Evolutionary conservation across 2,329 filamentous ascomycete species (phyloP).

Genomic region (Trichoderma sp.): DNA sequence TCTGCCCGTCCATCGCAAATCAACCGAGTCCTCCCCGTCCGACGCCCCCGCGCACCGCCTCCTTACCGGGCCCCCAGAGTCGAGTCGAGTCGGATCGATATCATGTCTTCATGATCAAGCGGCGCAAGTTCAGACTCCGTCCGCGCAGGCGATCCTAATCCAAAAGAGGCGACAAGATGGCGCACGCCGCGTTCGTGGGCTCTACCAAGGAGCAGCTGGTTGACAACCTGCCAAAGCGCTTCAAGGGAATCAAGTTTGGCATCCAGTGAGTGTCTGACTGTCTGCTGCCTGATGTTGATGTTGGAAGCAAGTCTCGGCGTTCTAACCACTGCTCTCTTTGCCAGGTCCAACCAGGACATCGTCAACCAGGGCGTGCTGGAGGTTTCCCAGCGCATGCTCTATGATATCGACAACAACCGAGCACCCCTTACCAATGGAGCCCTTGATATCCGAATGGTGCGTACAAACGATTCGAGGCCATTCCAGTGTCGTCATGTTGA

Average conservation of each 20-base stretch:
- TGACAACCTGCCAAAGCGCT: slow-evolving; percentile 85
- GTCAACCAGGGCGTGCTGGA: slow-evolving; percentile 94
- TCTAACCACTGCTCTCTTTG: not conserved
- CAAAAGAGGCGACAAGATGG: slow-evolving; percentile 26
- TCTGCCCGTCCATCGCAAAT: not conserved
- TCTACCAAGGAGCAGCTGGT: slow-evolving; percentile 79
- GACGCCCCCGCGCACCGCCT: not conserved
- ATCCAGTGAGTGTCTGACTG: slow-evolving; percentile 63
- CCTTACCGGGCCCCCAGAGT: not conserved
- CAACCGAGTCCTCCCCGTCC: not conserved
- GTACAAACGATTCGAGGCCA: slow-evolving; percentile 20
- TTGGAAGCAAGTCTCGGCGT: too few relatives aligned
- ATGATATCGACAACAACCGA: slow-evolving; percentile 81
- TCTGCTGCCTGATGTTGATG: not conserved
- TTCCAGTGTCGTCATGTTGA: not conserved
- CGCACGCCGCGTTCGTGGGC: slow-evolving; percentile 27
- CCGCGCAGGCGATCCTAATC: slow-evolving; percentile 9
- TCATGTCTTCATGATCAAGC: slow-evolving; percentile 25
- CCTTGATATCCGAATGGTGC: slow-evolving; percentile 76
- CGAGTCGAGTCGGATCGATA: not conserved
- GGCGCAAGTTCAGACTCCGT: not conserved
- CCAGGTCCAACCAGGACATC: slow-evolving; percentile 86
- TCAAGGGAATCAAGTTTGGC: slow-evolving; percentile 91
- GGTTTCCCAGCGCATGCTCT: slow-evolving; percentile 90
- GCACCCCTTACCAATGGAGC: slow-evolving; percentile 79